Percentiles rank a stretch among this genome's conserved stretches.
These are phyloP conservation scores for Termitomyces sp. DNA, from an alignment of 1,284 basidiomycete species.

Conservation along the genomic window DNA sequence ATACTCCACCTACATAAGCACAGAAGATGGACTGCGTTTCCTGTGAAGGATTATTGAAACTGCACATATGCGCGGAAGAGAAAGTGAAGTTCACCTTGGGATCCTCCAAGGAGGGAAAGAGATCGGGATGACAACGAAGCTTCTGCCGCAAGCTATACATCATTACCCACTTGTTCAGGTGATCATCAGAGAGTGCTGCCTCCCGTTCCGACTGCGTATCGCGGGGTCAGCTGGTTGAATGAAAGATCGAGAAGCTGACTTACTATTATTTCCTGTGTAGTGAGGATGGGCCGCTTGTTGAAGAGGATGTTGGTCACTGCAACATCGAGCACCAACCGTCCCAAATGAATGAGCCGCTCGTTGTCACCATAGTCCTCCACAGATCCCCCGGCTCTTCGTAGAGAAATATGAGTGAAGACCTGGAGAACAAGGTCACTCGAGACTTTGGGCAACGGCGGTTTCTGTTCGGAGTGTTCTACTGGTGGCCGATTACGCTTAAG, in stretches of 20 bases:
- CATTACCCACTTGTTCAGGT: conserved; percentile 52
- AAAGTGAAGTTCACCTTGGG: conserved; percentile 41
- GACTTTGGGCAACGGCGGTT: conserved; percentile 31
- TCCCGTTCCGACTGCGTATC: conserved; percentile 29
- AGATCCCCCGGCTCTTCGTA: conserved; percentile 39
- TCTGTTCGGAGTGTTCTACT: conserved; percentile 2
- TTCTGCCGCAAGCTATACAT: conserved; percentile 54
- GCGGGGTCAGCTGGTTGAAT: not conserved
- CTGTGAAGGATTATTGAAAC: conserved; percentile 27
- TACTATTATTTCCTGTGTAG: conserved; percentile 45
- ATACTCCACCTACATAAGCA: conserved; percentile 65
- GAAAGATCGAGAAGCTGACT: conserved; percentile 16
- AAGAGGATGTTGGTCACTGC: conserved; percentile 49
- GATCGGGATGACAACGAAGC: conserved; percentile 48
- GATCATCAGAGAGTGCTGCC: conserved; percentile 38
- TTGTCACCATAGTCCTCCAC: conserved; percentile 50
- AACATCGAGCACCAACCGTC: conserved; percentile 45
- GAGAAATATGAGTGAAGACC: conserved; percentile 62
- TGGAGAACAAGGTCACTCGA: conserved; percentile 52
- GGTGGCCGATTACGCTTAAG: conserved; percentile 27
- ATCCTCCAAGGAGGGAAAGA: conserved; percentile 32
- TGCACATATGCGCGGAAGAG: not conserved
- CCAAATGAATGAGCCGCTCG: conserved; percentile 51
- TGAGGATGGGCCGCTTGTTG: conserved; percentile 47
- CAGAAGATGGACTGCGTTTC: conserved; percentile 55